phyloP scores from a whole-genome alignment of 2,329 filamentous ascomycete genomes.

The Botryotinia narcissicola region DNA sequence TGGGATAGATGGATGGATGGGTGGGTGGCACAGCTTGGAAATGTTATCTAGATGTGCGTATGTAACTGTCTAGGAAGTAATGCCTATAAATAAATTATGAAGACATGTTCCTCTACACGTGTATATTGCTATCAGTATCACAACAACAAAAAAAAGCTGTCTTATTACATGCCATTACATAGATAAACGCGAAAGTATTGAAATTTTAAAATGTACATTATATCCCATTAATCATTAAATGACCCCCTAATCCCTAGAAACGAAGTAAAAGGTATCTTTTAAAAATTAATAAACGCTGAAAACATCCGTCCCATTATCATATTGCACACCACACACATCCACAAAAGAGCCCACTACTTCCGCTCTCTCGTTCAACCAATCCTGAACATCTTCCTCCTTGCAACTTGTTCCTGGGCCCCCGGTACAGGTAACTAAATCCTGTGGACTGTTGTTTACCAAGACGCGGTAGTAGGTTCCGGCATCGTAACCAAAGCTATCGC shows the following conservation, averaged over 20 bases:
- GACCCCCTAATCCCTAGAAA: neutral
- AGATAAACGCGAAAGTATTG: neutral
- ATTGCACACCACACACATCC: constrained; percentile 41
- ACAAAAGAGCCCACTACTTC: constrained; percentile 45
- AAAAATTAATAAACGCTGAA: constrained; percentile 29
- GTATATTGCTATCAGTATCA: neutral
- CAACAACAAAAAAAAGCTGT: neutral
- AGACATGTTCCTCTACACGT: neutral
- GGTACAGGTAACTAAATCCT: constrained; percentile 47
- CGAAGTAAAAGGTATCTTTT: neutral
- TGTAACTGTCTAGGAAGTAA: neutral
- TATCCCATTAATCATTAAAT: neutral
- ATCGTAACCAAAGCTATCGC: constrained; percentile 48
- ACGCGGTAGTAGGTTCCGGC: constrained; percentile 48
- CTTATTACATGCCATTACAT: neutral
- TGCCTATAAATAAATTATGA: neutral
- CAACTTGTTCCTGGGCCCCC: constrained; percentile 51
- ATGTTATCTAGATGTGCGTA: neutral
- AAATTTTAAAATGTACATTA: neutral
- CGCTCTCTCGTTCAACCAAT: constrained; percentile 28
- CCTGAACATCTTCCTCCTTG: constrained; percentile 20
- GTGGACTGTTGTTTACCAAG: constrained; percentile 50
- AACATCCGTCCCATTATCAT: constrained; percentile 31
- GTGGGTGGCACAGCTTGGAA: neutral
- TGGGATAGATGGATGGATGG: neutral